Conservation (phyloP, 441 rosid species). For the Melastoma candidum region DNA sequence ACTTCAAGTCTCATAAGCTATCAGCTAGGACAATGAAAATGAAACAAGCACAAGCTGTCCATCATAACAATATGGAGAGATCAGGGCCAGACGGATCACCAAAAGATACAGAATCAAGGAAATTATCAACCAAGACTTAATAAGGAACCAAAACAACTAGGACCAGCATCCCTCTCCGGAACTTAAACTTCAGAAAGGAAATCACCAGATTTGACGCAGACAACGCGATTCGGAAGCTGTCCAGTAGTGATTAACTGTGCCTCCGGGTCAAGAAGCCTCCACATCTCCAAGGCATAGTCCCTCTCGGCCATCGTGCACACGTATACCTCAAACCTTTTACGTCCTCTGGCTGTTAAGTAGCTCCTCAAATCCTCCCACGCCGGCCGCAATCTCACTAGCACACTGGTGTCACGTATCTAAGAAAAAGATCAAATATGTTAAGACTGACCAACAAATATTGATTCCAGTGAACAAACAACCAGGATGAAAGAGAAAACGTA, state of each 20-base stretch:
- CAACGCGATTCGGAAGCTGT: conserved; percentile 72
- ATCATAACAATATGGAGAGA: no score
- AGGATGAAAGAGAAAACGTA: not conserved
- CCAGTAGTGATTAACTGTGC: conserved; percentile 62
- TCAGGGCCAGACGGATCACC: no score
- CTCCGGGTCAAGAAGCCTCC: conserved; percentile 98
- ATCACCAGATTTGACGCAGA: conserved; percentile 93
- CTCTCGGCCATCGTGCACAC: conserved; percentile 99
- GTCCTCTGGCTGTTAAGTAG: conserved; percentile 81
- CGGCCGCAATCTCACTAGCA: conserved; percentile 88
- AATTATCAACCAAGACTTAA: no score
- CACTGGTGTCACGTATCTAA: conserved; percentile 93
- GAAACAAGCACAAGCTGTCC: no score
- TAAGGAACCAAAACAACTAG: no score
- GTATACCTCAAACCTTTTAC: conserved; percentile 90
- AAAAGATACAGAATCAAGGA: no score
- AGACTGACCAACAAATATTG: not conserved
- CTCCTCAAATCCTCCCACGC: conserved; percentile 95
- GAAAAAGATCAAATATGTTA: conserved; percentile 14
- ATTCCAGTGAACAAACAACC: not conserved
- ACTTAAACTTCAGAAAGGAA: not conserved
- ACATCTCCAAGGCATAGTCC: conserved; percentile 94
- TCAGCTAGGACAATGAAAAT: no score
- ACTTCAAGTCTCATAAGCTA: no score
- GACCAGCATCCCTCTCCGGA: not conserved